phyloP scores from a whole-genome alignment of 805 yeast species.

The Candida tibetensis region DNA sequence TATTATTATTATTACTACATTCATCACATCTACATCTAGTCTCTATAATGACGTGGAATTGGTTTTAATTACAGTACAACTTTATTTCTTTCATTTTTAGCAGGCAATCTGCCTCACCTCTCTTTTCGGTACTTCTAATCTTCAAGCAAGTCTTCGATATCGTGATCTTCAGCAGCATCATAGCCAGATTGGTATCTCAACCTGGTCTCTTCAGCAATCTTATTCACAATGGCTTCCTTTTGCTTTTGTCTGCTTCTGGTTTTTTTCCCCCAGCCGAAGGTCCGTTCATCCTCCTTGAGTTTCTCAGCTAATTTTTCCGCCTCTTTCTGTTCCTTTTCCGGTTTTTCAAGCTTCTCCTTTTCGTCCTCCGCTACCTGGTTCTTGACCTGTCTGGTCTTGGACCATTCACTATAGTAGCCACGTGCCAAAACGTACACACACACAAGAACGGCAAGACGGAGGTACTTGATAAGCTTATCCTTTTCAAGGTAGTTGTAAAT shows the following conservation, averaged over 20 bases:
- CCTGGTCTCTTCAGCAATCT: constrained; percentile 37
- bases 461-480: constrained; percentile 44
- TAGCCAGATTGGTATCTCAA: constrained; percentile 45
- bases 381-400: constrained; percentile 53
- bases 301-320: constrained; percentile 28
- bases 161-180: constrained; percentile 56
- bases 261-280: constrained; percentile 80
- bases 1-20: too few species aligned
- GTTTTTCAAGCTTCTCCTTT: constrained; percentile 37
- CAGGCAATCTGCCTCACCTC: too few species aligned
- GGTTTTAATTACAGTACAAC: too few species aligned
- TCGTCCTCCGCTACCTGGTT: constrained; percentile 48
- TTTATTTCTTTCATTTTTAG: too few species aligned
- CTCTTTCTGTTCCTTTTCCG: constrained; percentile 33
- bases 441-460: constrained; percentile 50
- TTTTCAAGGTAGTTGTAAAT: constrained; percentile 36
- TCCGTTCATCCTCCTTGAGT: constrained; percentile 38
- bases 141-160: constrained; percentile 65
- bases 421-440: constrained; percentile 64
- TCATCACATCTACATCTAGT: too few species aligned
- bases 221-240: constrained; percentile 54
- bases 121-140: too few species aligned
- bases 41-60: too few species aligned
- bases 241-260: constrained; percentile 59
- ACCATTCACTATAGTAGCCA: constrained; percentile 52